Conservation (phyloP, 768 basidiomycete species). For the Tephrocybe rancida region DNA sequence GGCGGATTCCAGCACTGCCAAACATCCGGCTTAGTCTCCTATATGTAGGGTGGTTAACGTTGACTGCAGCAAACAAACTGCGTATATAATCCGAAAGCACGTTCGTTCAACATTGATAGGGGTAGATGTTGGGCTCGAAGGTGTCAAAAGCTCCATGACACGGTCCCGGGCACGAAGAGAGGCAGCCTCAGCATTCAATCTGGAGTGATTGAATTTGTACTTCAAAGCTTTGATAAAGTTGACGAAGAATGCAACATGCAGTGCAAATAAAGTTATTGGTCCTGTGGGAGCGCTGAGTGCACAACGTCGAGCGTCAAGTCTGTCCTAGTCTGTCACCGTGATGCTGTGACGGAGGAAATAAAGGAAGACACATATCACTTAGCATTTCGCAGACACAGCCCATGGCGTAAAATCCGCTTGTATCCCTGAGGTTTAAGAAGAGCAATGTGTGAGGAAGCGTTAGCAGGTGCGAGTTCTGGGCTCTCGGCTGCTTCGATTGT, state of each 20-base stretch:
- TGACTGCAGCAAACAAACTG: too few species aligned
- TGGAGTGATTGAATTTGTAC: neutral
- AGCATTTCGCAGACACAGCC: neutral
- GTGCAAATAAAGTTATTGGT: neutral
- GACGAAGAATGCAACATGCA: neutral
- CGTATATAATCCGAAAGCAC: too few species aligned
- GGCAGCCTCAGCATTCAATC: neutral
- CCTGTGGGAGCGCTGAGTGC: neutral
- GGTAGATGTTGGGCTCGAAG: too few species aligned
- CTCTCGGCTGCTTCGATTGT: too few species aligned
- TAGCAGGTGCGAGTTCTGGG: too few species aligned
- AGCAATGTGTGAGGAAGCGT: too few species aligned
- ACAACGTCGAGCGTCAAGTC: neutral
- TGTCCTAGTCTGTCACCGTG: neutral
- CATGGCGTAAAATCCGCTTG: neutral
- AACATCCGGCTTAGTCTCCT: too few species aligned
- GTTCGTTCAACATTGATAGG: too few species aligned
- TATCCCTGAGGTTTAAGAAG: too few species aligned
- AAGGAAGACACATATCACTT: neutral
- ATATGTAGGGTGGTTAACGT: too few species aligned
- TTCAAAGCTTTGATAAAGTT: neutral
- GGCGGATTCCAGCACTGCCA: too few species aligned
- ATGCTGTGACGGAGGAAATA: neutral
- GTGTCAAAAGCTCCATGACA: neutral
- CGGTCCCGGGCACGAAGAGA: neutral